Percentiles rank a stretch among this genome's conserved stretches.
phyloP scores from a whole-genome alignment of 352 stramenopile species.

The Phytophthora citrophthora region DNA sequence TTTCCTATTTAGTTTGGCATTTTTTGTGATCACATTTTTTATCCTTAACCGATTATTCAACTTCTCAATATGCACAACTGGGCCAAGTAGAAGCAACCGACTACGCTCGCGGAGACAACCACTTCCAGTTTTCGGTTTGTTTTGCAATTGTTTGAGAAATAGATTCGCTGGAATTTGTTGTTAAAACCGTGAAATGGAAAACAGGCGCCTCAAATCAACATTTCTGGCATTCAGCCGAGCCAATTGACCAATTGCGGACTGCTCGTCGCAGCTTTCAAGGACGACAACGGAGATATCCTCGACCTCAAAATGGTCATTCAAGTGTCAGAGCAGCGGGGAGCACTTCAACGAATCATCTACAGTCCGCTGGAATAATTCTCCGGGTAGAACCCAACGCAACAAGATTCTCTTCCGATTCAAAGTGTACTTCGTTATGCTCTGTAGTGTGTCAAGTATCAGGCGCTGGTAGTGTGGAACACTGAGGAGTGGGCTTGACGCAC shows the following conservation, averaged over 20 bases:
- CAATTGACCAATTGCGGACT: conserved; percentile 90
- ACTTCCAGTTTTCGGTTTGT: conserved; percentile 88
- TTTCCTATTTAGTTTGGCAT: not conserved
- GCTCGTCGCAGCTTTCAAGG: conserved; percentile 82
- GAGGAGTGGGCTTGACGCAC: conserved; percentile 46
- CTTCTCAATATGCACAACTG: conserved; percentile 55
- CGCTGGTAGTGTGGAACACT: conserved; percentile 34
- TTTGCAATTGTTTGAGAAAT: not conserved
- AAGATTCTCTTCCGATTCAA: not conserved
- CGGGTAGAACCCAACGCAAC: not conserved
- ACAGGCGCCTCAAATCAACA: conserved; percentile 72
- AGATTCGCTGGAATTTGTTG: no score
- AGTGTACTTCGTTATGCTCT: not conserved
- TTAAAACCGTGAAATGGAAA: not conserved
- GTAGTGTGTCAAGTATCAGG: conserved; percentile 8
- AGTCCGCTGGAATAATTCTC: conserved; percentile 78
- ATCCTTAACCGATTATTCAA: conserved; percentile 42
- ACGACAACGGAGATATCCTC: conserved; percentile 75
- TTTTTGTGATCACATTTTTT: conserved; percentile 2
- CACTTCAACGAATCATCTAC: conserved; percentile 88
- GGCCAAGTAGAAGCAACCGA: conserved; percentile 67
- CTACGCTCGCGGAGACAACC: conserved; percentile 73
- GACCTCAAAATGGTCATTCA: conserved; percentile 91
- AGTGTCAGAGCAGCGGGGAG: conserved; percentile 78
- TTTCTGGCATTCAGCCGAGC: conserved; percentile 77